These are phyloP conservation scores for Claviceps africana DNA, from an alignment of 2,329 filamentous ascomycete genomes.

Conservation along the genomic window DNA sequence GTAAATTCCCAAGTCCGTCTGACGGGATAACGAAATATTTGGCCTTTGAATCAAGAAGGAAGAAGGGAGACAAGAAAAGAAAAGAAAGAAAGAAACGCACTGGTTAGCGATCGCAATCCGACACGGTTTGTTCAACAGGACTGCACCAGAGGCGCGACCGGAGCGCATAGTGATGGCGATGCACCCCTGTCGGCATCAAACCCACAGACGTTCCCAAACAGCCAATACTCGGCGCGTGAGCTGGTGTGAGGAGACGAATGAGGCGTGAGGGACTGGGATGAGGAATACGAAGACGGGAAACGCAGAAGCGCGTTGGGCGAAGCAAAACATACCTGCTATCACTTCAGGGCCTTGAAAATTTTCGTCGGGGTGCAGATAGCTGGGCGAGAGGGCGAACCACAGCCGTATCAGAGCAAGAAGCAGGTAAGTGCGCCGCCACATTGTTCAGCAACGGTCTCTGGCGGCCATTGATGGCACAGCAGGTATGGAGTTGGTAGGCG, in stretches of 20 bases:
- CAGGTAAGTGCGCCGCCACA: conserved; percentile 88
- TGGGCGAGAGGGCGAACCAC: conserved; percentile 87
- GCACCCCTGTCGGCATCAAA: neutral
- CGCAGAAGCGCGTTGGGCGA: neutral
- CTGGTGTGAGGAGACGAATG: neutral
- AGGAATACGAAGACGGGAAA: neutral
- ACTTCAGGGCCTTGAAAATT: conserved; percentile 98
- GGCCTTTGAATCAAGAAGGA: conserved; percentile 38
- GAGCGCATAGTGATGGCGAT: neutral
- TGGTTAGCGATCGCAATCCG: neutral
- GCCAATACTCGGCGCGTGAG: neutral
- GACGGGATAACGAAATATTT: conserved; percentile 84
- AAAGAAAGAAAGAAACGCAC: neutral
- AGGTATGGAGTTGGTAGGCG: conserved; percentile 13
- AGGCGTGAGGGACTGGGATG: neutral
- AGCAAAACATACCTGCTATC: conserved; percentile 62
- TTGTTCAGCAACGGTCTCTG: conserved; percentile 23
- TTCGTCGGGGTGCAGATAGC: conserved; percentile 96
- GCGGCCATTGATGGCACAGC: conserved; percentile 10
- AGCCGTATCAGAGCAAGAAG: conserved; percentile 73
- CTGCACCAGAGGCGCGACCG: neutral
- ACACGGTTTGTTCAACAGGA: neutral
- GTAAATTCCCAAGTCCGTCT: conserved; percentile 95
- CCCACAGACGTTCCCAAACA: neutral
- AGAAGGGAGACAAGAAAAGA: neutral